Base-by-base conservation (phyloP, 345 rosid genomes). In the Melaleuca quinquenervia region DNA sequence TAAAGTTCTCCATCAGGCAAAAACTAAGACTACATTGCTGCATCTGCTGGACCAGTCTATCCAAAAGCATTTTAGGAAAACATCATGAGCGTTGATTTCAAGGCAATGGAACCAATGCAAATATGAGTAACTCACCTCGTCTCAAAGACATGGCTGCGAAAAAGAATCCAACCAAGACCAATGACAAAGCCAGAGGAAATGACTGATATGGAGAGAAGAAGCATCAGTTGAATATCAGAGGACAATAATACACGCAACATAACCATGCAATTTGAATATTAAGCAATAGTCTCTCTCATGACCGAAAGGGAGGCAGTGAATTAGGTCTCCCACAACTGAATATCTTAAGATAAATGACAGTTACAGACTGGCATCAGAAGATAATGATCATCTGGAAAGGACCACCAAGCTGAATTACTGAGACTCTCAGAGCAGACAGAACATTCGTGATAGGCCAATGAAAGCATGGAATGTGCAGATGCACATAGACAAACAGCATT, bases 81-180 rank as follows among this genome's bases (percentile, higher is more conserved):
- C 76, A 60, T 27, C n/a, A 86, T 27, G 26, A 5, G 6, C 21
- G 49, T 10, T 83, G 48, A 44, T 44, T 32, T 52, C 2, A 51
- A 21, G 15, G 26, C 12, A 3, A 62, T 45, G 14, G 21, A 83
- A 84, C 54, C 29, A 52, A 62, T 64, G 52, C 9, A 55, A 75
- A 9, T 52, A 55, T 85, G 52, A 26, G n/a, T 16, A 84, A 85
- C 94, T 91, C 87, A 96, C 99, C 98, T 92, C 90, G 95, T 85
- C 91, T 90, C 62, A 94, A 90, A 83, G 99, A 97, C 86, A 90
- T 83, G 84, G 84, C 51, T 49, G 98, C 89, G 44, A 97, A 92
- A 90, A 90, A 90, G 84, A 96, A 88, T 78, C 98, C 95, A 45
- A 85, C 87, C 90, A 93, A 84, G 86, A 96, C 91, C 91, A 96